Evolutionary conservation across 1,284 basidiomycete genomes (phyloP).

Genomic region (Pseudozyma pruni): DNA sequence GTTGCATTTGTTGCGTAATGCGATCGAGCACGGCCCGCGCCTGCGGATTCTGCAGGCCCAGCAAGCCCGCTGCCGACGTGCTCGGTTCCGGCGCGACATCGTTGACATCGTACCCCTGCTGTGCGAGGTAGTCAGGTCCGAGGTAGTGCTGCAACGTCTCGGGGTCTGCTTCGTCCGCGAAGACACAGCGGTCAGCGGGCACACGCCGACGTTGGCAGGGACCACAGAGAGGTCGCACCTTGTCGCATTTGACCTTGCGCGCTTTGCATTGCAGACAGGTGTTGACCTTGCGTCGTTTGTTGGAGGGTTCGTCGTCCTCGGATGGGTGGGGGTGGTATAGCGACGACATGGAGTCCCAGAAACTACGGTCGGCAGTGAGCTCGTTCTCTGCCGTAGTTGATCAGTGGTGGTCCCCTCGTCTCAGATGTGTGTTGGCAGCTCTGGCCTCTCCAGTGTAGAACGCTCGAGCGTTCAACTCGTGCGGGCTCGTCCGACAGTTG

Average conservation of each 20-base stretch:
- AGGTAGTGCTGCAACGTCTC: constrained; percentile 47
- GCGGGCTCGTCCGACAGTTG: no score
- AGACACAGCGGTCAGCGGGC: constrained; percentile 55
- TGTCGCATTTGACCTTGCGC: constrained; percentile 62
- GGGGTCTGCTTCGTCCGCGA: constrained; percentile 53
- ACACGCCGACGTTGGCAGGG: constrained; percentile 62
- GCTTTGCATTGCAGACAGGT: constrained; percentile 65
- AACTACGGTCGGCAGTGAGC: no score
- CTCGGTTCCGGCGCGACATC: constrained; percentile 6
- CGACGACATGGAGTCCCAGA: constrained; percentile 12
- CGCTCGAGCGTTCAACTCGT: no score
- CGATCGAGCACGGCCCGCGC: constrained; percentile 57
- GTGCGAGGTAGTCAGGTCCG: constrained; percentile 33
- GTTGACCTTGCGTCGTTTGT: constrained; percentile 64
- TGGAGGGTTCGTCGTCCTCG: constrained; percentile 34
- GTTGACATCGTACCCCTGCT: constrained; percentile 36
- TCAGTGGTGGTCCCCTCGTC: neutral
- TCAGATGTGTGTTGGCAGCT: no score
- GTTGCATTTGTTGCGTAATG: constrained; percentile 51
- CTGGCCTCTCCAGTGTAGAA: no score
- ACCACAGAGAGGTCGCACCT: constrained; percentile 60
- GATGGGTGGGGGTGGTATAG: constrained; percentile 36
- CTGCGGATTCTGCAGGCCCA: constrained; percentile 48
- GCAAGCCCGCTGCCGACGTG: constrained; percentile 11
- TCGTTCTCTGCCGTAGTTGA: no score